Conservation (phyloP, 2,329 filamentous ascomycete genomes). For the Hysterium pulicare region DNA sequence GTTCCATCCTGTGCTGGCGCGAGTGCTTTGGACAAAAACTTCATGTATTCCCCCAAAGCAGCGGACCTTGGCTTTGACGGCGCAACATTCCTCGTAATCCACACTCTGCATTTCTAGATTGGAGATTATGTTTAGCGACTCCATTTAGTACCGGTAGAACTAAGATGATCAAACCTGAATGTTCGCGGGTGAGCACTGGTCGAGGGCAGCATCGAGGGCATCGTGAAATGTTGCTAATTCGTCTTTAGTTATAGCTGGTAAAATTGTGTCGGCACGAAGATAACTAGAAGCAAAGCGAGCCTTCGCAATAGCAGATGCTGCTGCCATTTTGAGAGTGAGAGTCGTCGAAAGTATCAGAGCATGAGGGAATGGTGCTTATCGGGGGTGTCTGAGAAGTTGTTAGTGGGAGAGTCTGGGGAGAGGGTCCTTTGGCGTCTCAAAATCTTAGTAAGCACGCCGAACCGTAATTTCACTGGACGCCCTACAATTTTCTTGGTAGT, state of each 20-base stretch:
- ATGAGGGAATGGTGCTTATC: no score
- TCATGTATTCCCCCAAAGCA: background rate
- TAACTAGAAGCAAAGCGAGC: background rate
- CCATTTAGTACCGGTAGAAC: background rate
- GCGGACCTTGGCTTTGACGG: background rate
- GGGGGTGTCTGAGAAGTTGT: no score
- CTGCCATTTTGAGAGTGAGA: no score
- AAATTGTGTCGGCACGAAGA: background rate
- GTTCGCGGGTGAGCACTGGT: background rate
- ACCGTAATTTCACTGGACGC: no score
- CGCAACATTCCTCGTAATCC: slow-evolving; percentile 1
- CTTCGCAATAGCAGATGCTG: slow-evolving; percentile 1
- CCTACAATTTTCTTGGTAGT: no score
- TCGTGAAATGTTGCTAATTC: background rate
- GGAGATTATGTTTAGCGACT: background rate
- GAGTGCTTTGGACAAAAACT: background rate
- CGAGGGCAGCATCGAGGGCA: background rate
- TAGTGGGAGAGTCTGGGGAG: no score
- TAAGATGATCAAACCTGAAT: slow-evolving; percentile 2
- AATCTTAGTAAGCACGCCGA: no score
- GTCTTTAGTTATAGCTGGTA: background rate
- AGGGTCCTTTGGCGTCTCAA: no score
- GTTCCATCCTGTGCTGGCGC: background rate
- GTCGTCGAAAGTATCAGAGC: no score
- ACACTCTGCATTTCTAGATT: background rate